Evolutionary conservation across 352 stramenopile genomes (phyloP).

Genomic region (Phytopythium vexans): DNA sequence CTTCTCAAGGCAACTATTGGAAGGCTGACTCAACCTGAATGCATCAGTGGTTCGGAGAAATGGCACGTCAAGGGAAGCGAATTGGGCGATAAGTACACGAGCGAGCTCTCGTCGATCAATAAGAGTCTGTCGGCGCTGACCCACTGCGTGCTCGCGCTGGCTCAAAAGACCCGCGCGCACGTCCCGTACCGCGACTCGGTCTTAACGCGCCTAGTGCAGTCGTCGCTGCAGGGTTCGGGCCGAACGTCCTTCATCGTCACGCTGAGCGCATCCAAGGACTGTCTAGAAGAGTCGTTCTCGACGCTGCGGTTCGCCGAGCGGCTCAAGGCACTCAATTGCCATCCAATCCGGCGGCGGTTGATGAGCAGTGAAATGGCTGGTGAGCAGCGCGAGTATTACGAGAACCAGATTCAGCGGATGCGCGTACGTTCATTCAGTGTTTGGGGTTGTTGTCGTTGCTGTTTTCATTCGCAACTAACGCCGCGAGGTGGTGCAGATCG

Average conservation of each 20-base stretch:
- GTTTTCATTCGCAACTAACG: conserved; percentile 1
- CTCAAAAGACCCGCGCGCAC: conserved; percentile 47
- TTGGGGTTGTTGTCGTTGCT: neutral
- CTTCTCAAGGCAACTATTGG: too few relatives aligned
- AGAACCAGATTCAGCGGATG: conserved; percentile 69
- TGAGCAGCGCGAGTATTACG: conserved; percentile 61
- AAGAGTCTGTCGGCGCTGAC: conserved; percentile 71
- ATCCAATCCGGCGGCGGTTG: conserved; percentile 44
- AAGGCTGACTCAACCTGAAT: too few relatives aligned
- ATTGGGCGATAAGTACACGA: conserved; percentile 56
- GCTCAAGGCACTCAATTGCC: conserved; percentile 52
- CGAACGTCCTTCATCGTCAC: conserved; percentile 67
- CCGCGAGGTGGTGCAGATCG: conserved; percentile 35
- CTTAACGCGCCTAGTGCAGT: conserved; percentile 64
- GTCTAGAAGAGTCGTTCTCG: conserved; percentile 64
- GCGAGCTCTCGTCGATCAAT: conserved; percentile 65
- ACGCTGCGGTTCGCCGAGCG: conserved; percentile 71
- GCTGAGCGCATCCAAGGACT: conserved; percentile 47
- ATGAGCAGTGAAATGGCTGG: conserved; percentile 48
- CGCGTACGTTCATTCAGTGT: conserved; percentile 23
- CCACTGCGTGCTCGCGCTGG: conserved; percentile 73
- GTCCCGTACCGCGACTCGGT: conserved; percentile 69
- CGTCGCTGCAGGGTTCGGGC: conserved; percentile 50
- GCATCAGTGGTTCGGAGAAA: conserved; percentile 68
- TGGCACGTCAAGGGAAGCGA: conserved; percentile 59